A percentile compares a stretch with the other conserved stretches of the same genome.
These are phyloP conservation scores for Megacollybia marginata DNA, from an alignment of 768 basidiomycete genomes.

Conservation along the genomic window DNA sequence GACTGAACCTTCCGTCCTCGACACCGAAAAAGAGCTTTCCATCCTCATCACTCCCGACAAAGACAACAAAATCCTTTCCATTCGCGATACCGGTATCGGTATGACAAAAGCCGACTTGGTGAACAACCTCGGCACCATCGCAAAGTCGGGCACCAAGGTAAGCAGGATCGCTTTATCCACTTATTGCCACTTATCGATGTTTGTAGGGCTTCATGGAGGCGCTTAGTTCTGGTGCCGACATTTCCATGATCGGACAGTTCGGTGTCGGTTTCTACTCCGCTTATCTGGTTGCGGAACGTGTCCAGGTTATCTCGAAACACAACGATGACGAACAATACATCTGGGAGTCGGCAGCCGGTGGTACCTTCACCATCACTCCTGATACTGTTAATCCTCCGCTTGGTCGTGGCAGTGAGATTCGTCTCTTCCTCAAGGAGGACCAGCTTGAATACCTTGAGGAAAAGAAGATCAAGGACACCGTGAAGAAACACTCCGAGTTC, in stretches of 20 bases:
- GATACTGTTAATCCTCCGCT: slow-evolving; percentile 87
- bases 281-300: slow-evolving; percentile 97
- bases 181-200: slow-evolving; percentile 5
- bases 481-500: slow-evolving; percentile 99
- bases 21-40: slow-evolving; percentile 85
- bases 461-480: slow-evolving; percentile 98
- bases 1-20: slow-evolving; percentile 87
- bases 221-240: slow-evolving; percentile 79
- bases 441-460: slow-evolving; percentile 99
- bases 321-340: slow-evolving; percentile 99
- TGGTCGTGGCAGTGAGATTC: slow-evolving; percentile 90
- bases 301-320: slow-evolving; percentile 99
- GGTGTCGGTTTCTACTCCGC: slow-evolving; percentile 99
- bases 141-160: slow-evolving; percentile 91
- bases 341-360: slow-evolving; percentile 99
- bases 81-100: slow-evolving; percentile 96
- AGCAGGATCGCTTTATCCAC: slow-evolving; percentile 10
- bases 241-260: slow-evolving; percentile 97
- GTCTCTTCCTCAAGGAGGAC: slow-evolving; percentile 94
- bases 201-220: slow-evolving; percentile 98
- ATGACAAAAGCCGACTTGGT: slow-evolving; percentile 99
- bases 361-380: slow-evolving; percentile 96
- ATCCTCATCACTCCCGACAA: slow-evolving; percentile 95
- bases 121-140: slow-evolving; percentile 97
- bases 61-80: slow-evolving; percentile 84